Percentiles rank a stretch among this genome's conserved stretches.
Evolutionary conservation across 2,329 filamentous ascomycete species (phyloP).

Genomic region (Bertia moriformis): DNA sequence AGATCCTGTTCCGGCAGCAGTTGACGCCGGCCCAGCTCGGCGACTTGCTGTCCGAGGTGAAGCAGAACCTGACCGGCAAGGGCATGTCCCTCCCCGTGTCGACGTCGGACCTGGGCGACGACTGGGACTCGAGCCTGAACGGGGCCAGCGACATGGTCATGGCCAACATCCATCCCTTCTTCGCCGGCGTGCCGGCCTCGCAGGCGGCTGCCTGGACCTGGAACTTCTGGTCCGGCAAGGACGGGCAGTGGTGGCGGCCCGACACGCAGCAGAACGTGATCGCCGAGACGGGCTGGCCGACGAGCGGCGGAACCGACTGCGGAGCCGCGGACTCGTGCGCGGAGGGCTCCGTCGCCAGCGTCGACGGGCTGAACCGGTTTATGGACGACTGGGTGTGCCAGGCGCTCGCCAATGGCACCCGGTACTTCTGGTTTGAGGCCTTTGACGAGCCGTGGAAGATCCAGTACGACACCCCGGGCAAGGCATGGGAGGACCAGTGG

Average conservation of each 20-base stretch:
- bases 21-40: slow-evolving; percentile 53
- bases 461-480: slow-evolving; percentile 46
- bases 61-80: slow-evolving; percentile 54
- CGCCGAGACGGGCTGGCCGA: slow-evolving; percentile 84
- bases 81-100: slow-evolving; percentile 63
- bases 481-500: slow-evolving; percentile 93
- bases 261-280: slow-evolving; percentile 62
- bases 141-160: slow-evolving; percentile 71
- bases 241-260: slow-evolving; percentile 48
- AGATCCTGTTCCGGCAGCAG: slow-evolving; percentile 63
- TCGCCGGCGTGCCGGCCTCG: slow-evolving; percentile 59
- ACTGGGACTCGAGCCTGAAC: slow-evolving; percentile 64
- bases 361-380: slow-evolving; percentile 72
- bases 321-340: slow-evolving; percentile 42
- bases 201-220: slow-evolving; percentile 68
- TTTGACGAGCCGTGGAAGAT: slow-evolving; percentile 97
- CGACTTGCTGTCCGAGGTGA: slow-evolving; percentile 50
- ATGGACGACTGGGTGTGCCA: slow-evolving; percentile 76
- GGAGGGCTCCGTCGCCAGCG: slow-evolving; percentile 57
- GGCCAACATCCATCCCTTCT: slow-evolving; percentile 95
- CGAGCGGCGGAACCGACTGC: slow-evolving; percentile 66
- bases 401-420: slow-evolving; percentile 65
- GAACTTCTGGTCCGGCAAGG: slow-evolving; percentile 62
- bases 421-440: slow-evolving; percentile 95
- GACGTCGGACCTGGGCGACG: slow-evolving; percentile 76